Percentiles rank a stretch among this genome's conserved stretches.
These are phyloP conservation scores for Mycena pura DNA, from an alignment of 768 basidiomycete genomes.

Conservation along the genomic window DNA sequence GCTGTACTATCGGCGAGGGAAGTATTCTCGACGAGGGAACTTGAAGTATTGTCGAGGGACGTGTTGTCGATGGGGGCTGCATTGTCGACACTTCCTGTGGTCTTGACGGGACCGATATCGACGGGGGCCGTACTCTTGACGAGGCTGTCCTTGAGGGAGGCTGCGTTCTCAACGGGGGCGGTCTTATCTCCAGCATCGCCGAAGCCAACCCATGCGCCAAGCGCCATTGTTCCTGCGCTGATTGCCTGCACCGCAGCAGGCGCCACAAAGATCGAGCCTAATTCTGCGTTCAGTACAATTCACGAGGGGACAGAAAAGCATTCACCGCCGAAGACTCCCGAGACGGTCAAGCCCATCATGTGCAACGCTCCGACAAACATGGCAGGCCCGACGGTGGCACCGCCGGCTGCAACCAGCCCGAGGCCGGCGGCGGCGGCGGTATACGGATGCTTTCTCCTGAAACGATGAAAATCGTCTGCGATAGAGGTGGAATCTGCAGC, in stretches of 20 bases:
- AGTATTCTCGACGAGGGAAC: not conserved
- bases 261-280: conserved; percentile 2
- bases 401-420: not conserved
- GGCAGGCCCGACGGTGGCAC: not conserved
- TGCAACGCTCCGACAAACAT: conserved; percentile 4
- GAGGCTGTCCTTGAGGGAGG: not conserved
- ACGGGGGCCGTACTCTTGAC: not conserved
- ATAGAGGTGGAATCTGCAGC: not conserved
- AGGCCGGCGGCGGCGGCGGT: conserved; percentile 4
- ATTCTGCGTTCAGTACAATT: not conserved
- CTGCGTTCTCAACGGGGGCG: not conserved
- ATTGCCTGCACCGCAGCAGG: not conserved
- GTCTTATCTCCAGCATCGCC: not conserved
- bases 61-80: not conserved
- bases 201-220: conserved; percentile 12
- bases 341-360: not conserved
- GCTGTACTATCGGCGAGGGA: not conserved
- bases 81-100: not conserved
- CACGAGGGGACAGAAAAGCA: not conserved
- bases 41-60: not conserved
- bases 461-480: not conserved
- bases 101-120: not conserved
- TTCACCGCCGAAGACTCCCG: not conserved
- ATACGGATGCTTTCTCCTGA: conserved; percentile 5
- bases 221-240: conserved; percentile 2